phyloP scores from a whole-genome alignment of 1,284 basidiomycete species.

The Apiotrichum veenhuisii region DNA sequence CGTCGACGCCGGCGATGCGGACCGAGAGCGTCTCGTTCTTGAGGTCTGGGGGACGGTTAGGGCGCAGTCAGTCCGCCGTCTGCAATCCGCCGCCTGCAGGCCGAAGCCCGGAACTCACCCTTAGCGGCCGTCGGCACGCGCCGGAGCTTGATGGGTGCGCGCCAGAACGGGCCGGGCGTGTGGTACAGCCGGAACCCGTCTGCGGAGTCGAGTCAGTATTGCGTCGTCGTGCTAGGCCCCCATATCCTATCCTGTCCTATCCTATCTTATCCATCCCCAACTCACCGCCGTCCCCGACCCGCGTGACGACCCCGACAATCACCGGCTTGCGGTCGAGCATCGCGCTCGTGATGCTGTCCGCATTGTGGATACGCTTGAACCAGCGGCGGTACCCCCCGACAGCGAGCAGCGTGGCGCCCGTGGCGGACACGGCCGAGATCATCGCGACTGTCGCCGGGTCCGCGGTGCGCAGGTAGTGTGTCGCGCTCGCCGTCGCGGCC shows the following conservation, averaged over 20 bases:
- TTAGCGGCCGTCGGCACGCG: constrained; percentile 59
- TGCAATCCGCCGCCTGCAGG: too few relatives aligned
- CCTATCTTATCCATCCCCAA: too few relatives aligned
- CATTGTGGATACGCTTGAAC: constrained; percentile 59
- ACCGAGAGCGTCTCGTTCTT: constrained; percentile 75
- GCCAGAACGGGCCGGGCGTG: constrained; percentile 69
- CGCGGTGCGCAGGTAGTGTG: background rate
- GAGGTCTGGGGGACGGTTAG: constrained; percentile 56
- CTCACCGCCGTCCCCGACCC: constrained; percentile 67
- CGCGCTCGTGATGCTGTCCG: constrained; percentile 62
- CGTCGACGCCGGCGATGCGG: constrained; percentile 80
- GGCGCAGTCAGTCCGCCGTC: background rate
- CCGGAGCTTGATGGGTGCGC: constrained; percentile 66
- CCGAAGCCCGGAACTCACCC: constrained; percentile 56
- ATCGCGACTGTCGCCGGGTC: constrained; percentile 37
- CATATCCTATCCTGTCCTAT: too few relatives aligned
- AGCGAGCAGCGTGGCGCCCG: constrained; percentile 50
- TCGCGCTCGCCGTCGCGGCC: background rate
- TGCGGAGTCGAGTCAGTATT: constrained; percentile 32
- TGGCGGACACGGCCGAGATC: constrained; percentile 35
- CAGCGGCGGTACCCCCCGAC: constrained; percentile 56
- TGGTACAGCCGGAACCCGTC: constrained; percentile 67
- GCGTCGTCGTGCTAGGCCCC: background rate
- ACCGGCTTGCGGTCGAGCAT: constrained; percentile 58
- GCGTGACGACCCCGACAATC: constrained; percentile 70